A percentile compares a stretch with the other conserved stretches of the same genome.
Evolutionary conservation across 805 yeast genomes (phyloP).

Genomic region (Yarrowia sp.): DNA sequence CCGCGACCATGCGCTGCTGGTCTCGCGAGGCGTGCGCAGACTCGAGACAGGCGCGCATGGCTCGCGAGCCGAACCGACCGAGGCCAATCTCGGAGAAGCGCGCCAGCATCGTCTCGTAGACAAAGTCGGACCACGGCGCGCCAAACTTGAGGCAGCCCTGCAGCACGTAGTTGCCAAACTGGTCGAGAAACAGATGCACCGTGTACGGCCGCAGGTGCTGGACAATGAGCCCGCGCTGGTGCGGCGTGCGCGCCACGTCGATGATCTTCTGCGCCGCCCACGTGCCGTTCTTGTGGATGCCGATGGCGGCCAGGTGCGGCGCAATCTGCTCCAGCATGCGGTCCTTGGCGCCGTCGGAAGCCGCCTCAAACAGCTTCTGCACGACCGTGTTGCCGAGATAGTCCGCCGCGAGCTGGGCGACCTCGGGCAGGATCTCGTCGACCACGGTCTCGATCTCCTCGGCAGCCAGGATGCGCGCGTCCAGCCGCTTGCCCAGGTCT

Average conservation of each 20-base stretch:
- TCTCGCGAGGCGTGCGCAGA: conserved; percentile 64
- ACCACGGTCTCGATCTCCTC: conserved; percentile 78
- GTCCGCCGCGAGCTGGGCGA: conserved; percentile 88
- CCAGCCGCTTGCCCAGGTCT: conserved; percentile 76
- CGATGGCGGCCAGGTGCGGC: conserved; percentile 83
- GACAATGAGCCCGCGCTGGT: conserved; percentile 58
- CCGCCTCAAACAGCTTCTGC: conserved; percentile 77
- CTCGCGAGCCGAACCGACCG: conserved; percentile 93
- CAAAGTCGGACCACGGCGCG: conserved; percentile 82
- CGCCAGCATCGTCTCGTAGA: conserved; percentile 76
- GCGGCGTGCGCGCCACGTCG: conserved; percentile 56
- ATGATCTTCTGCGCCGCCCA: conserved; percentile 99
- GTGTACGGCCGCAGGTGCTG: conserved; percentile 74
- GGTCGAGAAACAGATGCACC: conserved; percentile 85
- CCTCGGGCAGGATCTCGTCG: conserved; percentile 77
- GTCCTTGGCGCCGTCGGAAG: conserved; percentile 69
- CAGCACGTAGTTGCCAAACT: conserved; percentile 93
- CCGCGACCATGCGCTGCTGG: conserved; percentile 69
- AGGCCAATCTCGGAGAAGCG: conserved; percentile 77
- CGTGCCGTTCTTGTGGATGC: conserved; percentile 96
- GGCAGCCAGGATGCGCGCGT: conserved; percentile 51
- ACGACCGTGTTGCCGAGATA: conserved; percentile 94
- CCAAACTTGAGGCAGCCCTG: conserved; percentile 93
- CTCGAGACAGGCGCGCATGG: conserved; percentile 89
- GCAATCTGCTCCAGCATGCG: conserved; percentile 75